Base-by-base conservation (phyloP, 768 basidiomycete species). In the Gloeophyllum trabeum region DNA sequence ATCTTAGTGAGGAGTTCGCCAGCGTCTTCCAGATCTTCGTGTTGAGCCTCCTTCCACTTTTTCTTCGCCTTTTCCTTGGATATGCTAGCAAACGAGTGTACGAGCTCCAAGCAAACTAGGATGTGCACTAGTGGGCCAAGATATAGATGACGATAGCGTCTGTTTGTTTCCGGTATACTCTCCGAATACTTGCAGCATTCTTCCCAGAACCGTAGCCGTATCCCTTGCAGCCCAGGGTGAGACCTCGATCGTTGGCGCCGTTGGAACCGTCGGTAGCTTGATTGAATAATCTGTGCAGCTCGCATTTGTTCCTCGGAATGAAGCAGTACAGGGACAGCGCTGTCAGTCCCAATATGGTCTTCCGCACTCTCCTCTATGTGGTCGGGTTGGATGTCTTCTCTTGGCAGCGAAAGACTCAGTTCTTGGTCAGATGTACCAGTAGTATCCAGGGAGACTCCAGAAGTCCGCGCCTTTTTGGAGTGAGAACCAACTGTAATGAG, bases 101-200 rank as follows among this genome's bases (percentile, higher is more conserved):
- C 50, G n/a, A 52, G 41, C 37, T 72, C 64, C 22, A 73, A 56
- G 46, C 63, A 69, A 2, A 66, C 46, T 2, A 70, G 51, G 22
- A 72, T 47, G 40, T 60, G 64, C 1, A 70, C 66, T 5, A 73
- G 53, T 14, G 56, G 55, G 39, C 57, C 56, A 4, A 57, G 51
- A 48, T 65, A 70, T 12, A 67, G 52, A 0, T 51, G 42, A 12
- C 58, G 59, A 44, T 75, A 71, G 14, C 42, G 45, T 4, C 46
- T 48, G 20, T 41, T 42, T 24, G 44, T 25, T 65, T 66, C 64
- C 3, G 43, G 40, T 22, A 57, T 55, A 5, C 43, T 48, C 32
- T 46, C 48, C 20, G 57, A 55, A 20, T 53, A 50, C 35, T 49
- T 46, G 23, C 58, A 40, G 35, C 60, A 71, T 12, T 44, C 43